Evolutionary conservation across 306 rosid genomes (phyloP).

Genomic region (Fagus sylvatica): DNA sequence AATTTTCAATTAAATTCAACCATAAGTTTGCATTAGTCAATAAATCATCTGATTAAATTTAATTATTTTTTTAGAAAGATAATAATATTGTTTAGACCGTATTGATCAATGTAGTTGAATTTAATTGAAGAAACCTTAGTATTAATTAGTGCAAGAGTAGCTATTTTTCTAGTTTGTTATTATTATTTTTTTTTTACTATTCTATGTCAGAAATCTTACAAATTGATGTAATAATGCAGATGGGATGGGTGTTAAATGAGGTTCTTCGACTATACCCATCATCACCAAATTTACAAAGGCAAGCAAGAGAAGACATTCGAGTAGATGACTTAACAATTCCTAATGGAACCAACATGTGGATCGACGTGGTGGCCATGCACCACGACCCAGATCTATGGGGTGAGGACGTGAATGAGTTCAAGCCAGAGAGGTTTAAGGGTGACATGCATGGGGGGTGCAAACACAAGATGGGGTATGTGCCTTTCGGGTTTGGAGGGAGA

Average conservation of each 20-base stretch:
- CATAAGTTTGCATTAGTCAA: no score
- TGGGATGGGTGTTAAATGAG: constrained; percentile 94
- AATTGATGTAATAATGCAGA: constrained; percentile 40
- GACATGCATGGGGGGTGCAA: constrained; percentile 66
- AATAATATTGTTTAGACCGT: no score
- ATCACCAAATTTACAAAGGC: constrained; percentile 87
- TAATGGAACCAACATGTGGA: constrained; percentile 86
- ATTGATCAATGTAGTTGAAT: no score
- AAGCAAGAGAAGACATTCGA: constrained; percentile 64
- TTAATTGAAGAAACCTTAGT: no score
- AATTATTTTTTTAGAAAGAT: no score
- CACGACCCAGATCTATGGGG: constrained; percentile 75
- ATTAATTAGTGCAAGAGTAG: neutral
- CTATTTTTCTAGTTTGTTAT: neutral
- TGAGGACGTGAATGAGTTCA: constrained; percentile 65
- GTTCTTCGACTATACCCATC: constrained; percentile 77
- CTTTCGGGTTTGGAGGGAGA: constrained; percentile 92
- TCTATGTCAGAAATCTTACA: neutral
- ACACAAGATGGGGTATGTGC: constrained; percentile 85
- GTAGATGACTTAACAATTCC: constrained; percentile 57
- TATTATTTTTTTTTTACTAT: neutral
- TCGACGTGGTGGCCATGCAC: constrained; percentile 78
- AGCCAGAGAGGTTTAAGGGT: constrained; percentile 67
- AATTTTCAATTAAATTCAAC: no score
- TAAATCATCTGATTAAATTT: no score